Conservation (phyloP, 225 moss, liverwort and hornwort species). For the Climacium dendroides region DNA sequence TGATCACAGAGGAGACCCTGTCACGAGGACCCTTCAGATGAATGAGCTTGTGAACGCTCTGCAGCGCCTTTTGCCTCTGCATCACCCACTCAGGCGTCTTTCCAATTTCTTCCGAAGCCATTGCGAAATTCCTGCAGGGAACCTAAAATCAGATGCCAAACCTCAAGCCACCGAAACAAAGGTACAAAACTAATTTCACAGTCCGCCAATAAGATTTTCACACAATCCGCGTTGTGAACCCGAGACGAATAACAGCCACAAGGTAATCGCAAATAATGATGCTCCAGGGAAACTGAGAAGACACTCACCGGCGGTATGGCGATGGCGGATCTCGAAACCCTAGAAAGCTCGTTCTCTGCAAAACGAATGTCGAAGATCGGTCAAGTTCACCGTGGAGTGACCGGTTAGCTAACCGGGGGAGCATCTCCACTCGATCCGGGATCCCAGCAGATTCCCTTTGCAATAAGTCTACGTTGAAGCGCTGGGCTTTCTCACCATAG, state of each 20-base stretch:
- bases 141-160: background rate
- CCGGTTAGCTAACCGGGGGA: background rate
- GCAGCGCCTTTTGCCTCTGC: slow-evolving; percentile 32
- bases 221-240: background rate
- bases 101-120: slow-evolving; percentile 32
- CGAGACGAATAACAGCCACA: background rate
- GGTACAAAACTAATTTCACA: background rate
- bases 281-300: background rate
- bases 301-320: background rate
- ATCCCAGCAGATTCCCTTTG: background rate
- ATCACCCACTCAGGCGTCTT: slow-evolving; percentile 34
- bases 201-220: background rate
- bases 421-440: background rate
- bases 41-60: slow-evolving; percentile 32
- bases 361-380: background rate
- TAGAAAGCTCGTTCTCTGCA: background rate
- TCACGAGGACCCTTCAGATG: slow-evolving; percentile 45
- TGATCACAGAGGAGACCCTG: slow-evolving; percentile 27
- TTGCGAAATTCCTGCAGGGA: slow-evolving; percentile 5
- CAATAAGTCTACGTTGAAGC: background rate
- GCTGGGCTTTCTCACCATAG: no score
- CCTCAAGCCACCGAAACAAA: background rate
- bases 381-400: background rate
- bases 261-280: background rate
- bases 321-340: background rate